Evolutionary conservation across 2,329 filamentous ascomycete species (phyloP).

Genomic region (Truncatella angustata): DNA sequence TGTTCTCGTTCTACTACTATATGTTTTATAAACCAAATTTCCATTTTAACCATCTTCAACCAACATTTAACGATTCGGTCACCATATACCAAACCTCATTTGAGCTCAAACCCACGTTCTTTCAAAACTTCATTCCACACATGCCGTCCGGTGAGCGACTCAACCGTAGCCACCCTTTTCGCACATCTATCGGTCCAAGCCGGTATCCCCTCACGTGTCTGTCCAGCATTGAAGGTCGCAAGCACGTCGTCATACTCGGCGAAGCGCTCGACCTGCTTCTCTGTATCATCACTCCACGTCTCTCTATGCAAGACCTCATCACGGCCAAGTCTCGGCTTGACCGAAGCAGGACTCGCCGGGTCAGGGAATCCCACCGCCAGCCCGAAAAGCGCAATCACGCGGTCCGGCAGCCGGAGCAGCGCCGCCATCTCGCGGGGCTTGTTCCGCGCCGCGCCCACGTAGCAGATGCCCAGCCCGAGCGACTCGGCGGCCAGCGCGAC

Average conservation of each 20-base stretch:
- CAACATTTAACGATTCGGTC: too few species aligned
- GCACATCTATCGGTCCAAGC: constrained; percentile 26
- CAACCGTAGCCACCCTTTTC: constrained; percentile 24
- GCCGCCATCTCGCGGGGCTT: constrained; percentile 23
- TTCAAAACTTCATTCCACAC: constrained; percentile 21
- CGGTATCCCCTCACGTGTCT: constrained; percentile 22
- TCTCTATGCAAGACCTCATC: constrained; percentile 26
- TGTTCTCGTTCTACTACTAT: too few species aligned
- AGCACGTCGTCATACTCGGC: constrained; percentile 23
- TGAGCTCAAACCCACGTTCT: constrained; percentile 23
- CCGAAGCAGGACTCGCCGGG: constrained; percentile 15
- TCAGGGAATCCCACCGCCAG: constrained; percentile 26
- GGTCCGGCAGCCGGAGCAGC: constrained; percentile 25
- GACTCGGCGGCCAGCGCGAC: constrained; percentile 26
- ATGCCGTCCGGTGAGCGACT: constrained; percentile 26
- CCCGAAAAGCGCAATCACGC: constrained; percentile 29
- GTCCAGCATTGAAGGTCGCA: constrained; percentile 22
- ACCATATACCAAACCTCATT: too few species aligned
- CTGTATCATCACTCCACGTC: constrained; percentile 19
- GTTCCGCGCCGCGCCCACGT: constrained; percentile 30
- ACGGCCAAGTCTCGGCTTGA: constrained; percentile 27
- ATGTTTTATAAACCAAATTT: too few species aligned
- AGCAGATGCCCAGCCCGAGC: constrained; percentile 29
- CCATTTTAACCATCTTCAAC: too few species aligned
- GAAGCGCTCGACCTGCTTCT: constrained; percentile 17